Evolutionary conservation across 2,329 filamentous ascomycete species (phyloP).

Genomic region (Tolypocladium pustulatum): DNA sequence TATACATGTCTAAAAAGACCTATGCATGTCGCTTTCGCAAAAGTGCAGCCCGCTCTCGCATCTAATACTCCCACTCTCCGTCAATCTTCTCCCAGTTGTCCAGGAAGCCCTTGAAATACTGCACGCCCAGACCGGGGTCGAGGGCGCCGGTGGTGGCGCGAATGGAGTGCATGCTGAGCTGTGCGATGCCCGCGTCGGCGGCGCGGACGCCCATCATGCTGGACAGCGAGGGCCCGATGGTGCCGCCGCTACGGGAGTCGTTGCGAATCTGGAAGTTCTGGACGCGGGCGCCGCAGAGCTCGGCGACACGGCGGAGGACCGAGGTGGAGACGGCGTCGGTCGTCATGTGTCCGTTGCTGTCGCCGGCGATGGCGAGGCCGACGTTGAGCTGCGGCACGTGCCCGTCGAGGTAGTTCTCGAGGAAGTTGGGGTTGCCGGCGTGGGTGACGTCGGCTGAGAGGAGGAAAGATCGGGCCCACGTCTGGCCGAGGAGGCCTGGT

Average conservation of each 20-base stretch:
- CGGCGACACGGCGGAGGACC: slow-evolving; percentile 67
- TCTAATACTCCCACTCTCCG: slow-evolving; percentile 52
- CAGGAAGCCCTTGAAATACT: slow-evolving; percentile 82
- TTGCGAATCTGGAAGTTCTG: slow-evolving; percentile 95
- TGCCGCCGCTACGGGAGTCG: slow-evolving; percentile 79
- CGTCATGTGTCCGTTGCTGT: slow-evolving; percentile 93
- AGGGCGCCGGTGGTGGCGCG: slow-evolving; percentile 76
- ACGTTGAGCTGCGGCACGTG: slow-evolving; percentile 85
- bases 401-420: slow-evolving; percentile 68
- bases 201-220: slow-evolving; percentile 70
- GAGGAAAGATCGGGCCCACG: slow-evolving; percentile 85
- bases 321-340: slow-evolving; percentile 81
- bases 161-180: slow-evolving; percentile 90
- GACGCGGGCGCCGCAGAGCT: slow-evolving; percentile 58
- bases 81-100: slow-evolving; percentile 81
- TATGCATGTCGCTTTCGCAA: neutral
- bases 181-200: slow-evolving; percentile 81
- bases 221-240: slow-evolving; percentile 86
- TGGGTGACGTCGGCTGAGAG: slow-evolving; percentile 90
- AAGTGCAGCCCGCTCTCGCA: neutral
- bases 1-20: neutral
- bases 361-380: slow-evolving; percentile 68
- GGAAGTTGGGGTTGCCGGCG: slow-evolving; percentile 90
- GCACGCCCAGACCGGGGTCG: slow-evolving; percentile 80
- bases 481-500: slow-evolving; percentile 61